phyloP scores from a whole-genome alignment of 2,329 filamentous ascomycete species.

The Chaetomiaceae sp. region DNA sequence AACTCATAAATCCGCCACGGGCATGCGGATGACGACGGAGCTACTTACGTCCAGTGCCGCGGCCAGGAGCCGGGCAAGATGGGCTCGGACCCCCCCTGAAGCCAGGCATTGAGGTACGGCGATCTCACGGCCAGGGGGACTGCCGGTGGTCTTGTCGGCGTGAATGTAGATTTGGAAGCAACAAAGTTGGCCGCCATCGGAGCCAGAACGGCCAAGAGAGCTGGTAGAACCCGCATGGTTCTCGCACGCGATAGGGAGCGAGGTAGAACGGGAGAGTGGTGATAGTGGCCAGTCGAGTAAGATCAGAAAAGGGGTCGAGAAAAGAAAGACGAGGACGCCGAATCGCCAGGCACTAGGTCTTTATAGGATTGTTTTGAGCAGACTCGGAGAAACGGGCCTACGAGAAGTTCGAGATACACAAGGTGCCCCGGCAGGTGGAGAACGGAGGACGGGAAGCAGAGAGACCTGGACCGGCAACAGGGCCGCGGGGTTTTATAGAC shows the following conservation, averaged over 20 bases:
- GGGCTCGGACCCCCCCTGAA: conserved; percentile 57
- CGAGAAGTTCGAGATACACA: neutral
- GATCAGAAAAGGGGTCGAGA: neutral
- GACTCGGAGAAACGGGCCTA: neutral
- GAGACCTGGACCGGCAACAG: too few species aligned
- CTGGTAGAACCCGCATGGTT: conserved; percentile 19
- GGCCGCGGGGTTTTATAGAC: conserved; percentile 9
- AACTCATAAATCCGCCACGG: too few species aligned
- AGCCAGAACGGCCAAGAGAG: conserved; percentile 11
- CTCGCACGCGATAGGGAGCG: too few species aligned
- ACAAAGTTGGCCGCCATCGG: conserved; percentile 6
- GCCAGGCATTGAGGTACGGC: conserved; percentile 70
- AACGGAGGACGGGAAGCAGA: neutral
- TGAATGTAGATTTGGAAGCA: conserved; percentile 25
- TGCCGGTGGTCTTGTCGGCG: conserved; percentile 31
- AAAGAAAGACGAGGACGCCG: neutral
- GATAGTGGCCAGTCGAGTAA: neutral
- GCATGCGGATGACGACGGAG: neutral
- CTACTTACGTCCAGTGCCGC: conserved; percentile 59
- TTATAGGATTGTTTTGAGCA: neutral
- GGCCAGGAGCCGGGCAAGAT: conserved; percentile 66
- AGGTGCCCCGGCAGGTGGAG: neutral
- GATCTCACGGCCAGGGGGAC: conserved; percentile 66
- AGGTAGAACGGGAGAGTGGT: too few species aligned
- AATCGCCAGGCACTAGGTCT: neutral